Conservation (phyloP, 805 yeast species). For the Jamesozyma spencerorum region DNA sequence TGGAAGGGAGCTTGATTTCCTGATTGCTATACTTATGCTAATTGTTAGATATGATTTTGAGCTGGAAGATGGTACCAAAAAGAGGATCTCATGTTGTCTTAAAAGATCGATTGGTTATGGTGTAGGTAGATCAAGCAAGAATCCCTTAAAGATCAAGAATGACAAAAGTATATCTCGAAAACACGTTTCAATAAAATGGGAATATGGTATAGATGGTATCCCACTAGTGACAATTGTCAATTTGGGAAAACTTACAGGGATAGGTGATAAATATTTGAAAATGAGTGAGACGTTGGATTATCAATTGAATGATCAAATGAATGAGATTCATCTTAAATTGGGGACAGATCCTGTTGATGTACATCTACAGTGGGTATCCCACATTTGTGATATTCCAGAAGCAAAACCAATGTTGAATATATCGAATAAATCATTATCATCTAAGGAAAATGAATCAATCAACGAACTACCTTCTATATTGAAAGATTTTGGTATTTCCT, state of each 20-base stretch:
- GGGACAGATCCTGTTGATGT: slow-evolving; percentile 21
- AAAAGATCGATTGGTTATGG: slow-evolving; percentile 8
- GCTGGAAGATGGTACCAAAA: slow-evolving; percentile 13
- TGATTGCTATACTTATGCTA: slow-evolving; percentile 23
- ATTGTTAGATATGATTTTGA: slow-evolving; percentile 17
- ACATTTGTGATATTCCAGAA: slow-evolving; percentile 13
- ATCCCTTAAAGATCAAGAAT: slow-evolving; percentile 21
- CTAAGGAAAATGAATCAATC: neutral
- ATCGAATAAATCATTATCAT: neutral
- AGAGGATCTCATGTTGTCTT: slow-evolving; percentile 14
- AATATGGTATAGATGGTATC: slow-evolving; percentile 1
- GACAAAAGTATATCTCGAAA: slow-evolving; percentile 29
- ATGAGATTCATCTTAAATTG: slow-evolving; percentile 6
- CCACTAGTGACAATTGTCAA: slow-evolving; percentile 8
- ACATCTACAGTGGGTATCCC: slow-evolving; percentile 8
- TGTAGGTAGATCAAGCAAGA: slow-evolving; percentile 28
- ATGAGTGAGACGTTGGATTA: slow-evolving; percentile 12
- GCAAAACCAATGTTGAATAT: neutral
- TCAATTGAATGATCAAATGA: neutral
- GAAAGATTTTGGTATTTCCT: neutral
- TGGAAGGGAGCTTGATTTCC: no score
- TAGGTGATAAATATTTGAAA: slow-evolving; percentile 13
- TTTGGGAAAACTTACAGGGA: slow-evolving; percentile 25
- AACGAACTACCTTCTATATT: neutral
- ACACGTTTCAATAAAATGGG: slow-evolving; percentile 20